Percentiles rank a stretch among this genome's conserved stretches.
phyloP scores from a whole-genome alignment of 2,329 filamentous ascomycete species.

The Cryoendolithus antarcticus region DNA sequence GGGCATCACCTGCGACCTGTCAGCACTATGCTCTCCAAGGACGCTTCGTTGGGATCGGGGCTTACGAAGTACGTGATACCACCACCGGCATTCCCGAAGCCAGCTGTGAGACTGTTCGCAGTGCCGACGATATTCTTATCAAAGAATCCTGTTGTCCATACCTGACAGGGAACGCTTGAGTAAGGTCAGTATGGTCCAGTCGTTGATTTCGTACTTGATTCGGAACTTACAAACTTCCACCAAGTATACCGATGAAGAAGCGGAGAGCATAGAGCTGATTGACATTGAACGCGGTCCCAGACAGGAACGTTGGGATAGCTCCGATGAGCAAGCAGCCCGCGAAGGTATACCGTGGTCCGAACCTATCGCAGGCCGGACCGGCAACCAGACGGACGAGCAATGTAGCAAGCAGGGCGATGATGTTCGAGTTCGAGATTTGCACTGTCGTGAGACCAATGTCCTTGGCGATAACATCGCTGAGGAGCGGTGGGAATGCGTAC shows the following conservation, averaged over 20 bases:
- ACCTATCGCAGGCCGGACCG: constrained; percentile 75
- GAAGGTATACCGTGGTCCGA: constrained; percentile 70
- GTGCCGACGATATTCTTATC: constrained; percentile 87
- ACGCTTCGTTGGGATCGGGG: background rate
- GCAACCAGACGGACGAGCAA: constrained; percentile 65
- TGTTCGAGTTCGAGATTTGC: constrained; percentile 81
- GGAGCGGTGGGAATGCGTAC: constrained; percentile 80
- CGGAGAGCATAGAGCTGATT: constrained; percentile 57
- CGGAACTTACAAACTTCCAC: constrained; percentile 46
- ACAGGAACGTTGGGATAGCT: constrained; percentile 70
- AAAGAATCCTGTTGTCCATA: constrained; percentile 87
- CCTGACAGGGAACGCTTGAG: constrained; percentile 60
- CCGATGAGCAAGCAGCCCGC: constrained; percentile 65
- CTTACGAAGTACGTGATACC: constrained; percentile 78
- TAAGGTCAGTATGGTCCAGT: too few species aligned
- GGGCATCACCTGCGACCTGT: constrained; percentile 47
- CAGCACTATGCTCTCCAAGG: too few species aligned
- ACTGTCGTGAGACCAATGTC: constrained; percentile 59
- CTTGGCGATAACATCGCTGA: constrained; percentile 64
- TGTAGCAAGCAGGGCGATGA: constrained; percentile 63
- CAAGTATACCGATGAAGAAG: constrained; percentile 72
- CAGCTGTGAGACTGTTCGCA: constrained; percentile 73
- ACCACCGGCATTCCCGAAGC: constrained; percentile 77
- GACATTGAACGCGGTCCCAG: constrained; percentile 60
- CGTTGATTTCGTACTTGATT: too few species aligned